A percentile compares a stretch with the other conserved stretches of the same genome.
Evolutionary conservation across 129 eudicot species (phyloP).

Genomic region (Escallonia rubra): DNA sequence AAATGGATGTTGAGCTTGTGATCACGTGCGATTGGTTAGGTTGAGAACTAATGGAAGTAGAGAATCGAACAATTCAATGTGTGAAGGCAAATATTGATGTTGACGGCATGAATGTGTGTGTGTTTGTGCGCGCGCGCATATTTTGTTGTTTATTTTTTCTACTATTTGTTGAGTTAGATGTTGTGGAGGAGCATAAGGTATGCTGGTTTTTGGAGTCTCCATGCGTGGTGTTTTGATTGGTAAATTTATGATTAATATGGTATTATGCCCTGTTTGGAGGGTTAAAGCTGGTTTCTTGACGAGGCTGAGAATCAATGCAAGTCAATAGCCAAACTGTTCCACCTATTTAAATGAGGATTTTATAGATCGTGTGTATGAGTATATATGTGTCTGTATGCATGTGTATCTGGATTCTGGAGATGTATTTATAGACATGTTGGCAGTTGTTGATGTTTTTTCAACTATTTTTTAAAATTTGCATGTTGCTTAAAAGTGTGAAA

Average conservation of each 20-base stretch:
- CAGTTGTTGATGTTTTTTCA: too few species aligned
- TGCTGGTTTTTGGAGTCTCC: background rate
- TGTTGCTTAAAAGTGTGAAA: too few species aligned
- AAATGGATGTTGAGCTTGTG: too few species aligned
- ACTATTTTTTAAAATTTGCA: too few species aligned
- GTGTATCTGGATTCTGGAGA: too few species aligned
- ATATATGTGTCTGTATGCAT: too few species aligned
- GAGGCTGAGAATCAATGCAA: constrained; percentile 10
- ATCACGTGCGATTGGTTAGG: background rate
- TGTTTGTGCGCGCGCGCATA: too few species aligned
- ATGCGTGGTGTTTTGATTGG: background rate
- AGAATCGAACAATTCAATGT: background rate
- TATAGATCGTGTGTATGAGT: too few species aligned
- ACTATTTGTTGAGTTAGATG: background rate
- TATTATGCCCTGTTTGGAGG: background rate
- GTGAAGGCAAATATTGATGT: background rate
- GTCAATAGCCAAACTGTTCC: background rate
- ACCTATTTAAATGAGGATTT: too few species aligned
- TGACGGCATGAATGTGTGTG: background rate
- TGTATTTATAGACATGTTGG: too few species aligned
- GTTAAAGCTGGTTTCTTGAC: background rate
- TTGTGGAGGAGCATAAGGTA: background rate
- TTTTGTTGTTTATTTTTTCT: background rate
- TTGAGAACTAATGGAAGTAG: too few species aligned
- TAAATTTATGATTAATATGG: background rate